Evolutionary conservation across 495 filamentous ascomycete genomes (phyloP).

Genomic region (Neurospora tetrasperma): DNA sequence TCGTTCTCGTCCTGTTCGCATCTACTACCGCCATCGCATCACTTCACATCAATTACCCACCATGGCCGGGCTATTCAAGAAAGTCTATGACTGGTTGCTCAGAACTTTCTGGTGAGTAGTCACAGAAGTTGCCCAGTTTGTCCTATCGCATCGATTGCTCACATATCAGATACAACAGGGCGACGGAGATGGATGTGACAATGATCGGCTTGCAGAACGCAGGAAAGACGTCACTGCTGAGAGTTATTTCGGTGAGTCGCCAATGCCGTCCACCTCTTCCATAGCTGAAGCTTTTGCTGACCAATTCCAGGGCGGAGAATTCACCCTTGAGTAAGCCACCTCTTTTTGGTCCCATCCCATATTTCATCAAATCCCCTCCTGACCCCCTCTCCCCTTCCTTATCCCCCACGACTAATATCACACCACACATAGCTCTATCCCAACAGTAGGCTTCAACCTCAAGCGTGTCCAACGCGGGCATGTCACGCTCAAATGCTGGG

Average conservation of each 20-base stretch:
- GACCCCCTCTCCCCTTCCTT: not conserved
- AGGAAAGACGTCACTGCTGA: conserved; percentile 89
- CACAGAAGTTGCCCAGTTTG: conserved; percentile 6
- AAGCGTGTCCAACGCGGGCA: conserved; percentile 97
- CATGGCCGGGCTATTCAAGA: conserved; percentile 53
- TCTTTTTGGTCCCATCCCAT: conserved; percentile 1
- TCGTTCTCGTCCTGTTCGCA: conserved; percentile 13
- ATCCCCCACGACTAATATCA: conserved; percentile 30
- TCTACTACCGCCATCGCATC: not conserved
- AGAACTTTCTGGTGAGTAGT: conserved; percentile 90
- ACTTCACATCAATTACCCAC: not conserved
- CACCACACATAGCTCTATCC: conserved; percentile 66
- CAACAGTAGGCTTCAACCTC: conserved; percentile 98
- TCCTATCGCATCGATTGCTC: not conserved
- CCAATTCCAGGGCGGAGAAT: conserved; percentile 76
- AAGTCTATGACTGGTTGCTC: conserved; percentile 96
- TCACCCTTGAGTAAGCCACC: conserved; percentile 91
- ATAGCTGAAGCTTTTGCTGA: not conserved
- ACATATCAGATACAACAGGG: conserved; percentile 45
- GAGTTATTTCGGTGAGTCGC: conserved; percentile 71
- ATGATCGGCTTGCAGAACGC: conserved; percentile 99
- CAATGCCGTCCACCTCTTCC: not conserved
- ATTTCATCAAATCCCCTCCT: conserved; percentile 1
- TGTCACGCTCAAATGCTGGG: conserved; percentile 98
- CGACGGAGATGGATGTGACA: conserved; percentile 98